Conservation (phyloP, 2,329 filamentous ascomycete species). For the Paraphoma chrysanthemicola region DNA sequence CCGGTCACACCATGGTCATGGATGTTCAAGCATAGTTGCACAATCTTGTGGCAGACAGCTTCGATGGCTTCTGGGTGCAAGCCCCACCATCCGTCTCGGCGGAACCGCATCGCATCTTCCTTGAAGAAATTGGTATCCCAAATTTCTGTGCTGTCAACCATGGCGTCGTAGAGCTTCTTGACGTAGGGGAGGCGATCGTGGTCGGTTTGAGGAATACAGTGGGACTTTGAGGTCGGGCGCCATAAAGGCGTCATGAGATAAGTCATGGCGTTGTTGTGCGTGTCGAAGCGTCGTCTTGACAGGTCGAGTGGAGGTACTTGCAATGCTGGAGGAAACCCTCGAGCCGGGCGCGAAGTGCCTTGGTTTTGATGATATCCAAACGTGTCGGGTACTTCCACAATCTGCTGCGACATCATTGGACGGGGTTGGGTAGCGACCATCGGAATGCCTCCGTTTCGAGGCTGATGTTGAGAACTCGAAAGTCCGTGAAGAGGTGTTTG, state of each 20-base stretch:
- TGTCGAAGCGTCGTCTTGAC: neutral
- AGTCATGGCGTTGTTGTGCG: neutral
- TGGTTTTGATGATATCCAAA: too few species aligned
- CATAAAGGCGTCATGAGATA: neutral
- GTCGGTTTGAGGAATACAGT: neutral
- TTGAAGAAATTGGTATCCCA: neutral
- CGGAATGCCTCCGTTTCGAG: too few species aligned
- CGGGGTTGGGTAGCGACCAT: too few species aligned
- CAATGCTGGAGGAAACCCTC: too few species aligned
- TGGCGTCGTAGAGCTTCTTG: neutral
- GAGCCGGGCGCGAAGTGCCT: too few species aligned
- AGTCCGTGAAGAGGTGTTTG: too few species aligned
- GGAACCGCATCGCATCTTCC: neutral
- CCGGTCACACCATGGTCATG: neutral
- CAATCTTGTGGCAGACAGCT: neutral
- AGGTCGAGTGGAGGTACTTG: neutral
- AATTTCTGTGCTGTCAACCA: neutral
- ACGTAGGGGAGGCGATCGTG: conserved; percentile 1
- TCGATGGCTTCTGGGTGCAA: neutral
- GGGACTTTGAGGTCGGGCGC: neutral
- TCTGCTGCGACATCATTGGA: too few species aligned
- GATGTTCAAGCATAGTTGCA: neutral
- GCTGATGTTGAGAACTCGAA: too few species aligned
- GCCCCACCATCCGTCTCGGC: neutral
- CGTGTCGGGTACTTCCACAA: too few species aligned